These are phyloP conservation scores for Colletotrichum abscissum DNA, from an alignment of 2,329 filamentous ascomycete species.

Conservation along the genomic window DNA sequence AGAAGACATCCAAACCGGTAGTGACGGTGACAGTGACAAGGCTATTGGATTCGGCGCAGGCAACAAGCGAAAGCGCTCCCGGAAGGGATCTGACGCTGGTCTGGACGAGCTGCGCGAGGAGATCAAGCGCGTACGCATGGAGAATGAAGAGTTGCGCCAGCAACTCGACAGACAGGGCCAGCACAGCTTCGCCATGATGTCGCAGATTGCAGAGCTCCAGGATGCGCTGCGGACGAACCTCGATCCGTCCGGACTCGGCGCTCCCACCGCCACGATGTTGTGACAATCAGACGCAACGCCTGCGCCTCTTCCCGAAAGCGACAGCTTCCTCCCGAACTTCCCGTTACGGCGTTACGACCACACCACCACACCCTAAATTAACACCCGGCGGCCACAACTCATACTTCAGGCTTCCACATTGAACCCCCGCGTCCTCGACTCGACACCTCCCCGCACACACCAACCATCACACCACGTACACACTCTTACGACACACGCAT, in stretches of 20 bases:
- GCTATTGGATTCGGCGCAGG: slow-evolving; percentile 44
- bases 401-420: slow-evolving; percentile 22
- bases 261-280: slow-evolving; percentile 55
- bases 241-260: slow-evolving; percentile 43
- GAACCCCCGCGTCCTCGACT: background rate
- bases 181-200: slow-evolving; percentile 59
- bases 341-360: slow-evolving; percentile 29
- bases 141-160: slow-evolving; percentile 69
- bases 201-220: slow-evolving; percentile 59
- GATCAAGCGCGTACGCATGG: slow-evolving; percentile 73
- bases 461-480: slow-evolving; percentile 9
- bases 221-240: slow-evolving; percentile 49
- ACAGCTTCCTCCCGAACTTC: slow-evolving; percentile 7
- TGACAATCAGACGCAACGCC: slow-evolving; percentile 36
- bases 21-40: slow-evolving; percentile 60
- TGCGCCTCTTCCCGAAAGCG: slow-evolving; percentile 11
- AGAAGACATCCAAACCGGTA: slow-evolving; percentile 49
- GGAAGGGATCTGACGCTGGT: slow-evolving; percentile 49
- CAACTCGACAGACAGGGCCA: slow-evolving; percentile 62
- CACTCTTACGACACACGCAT: slow-evolving; percentile 31
- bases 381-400: slow-evolving; percentile 17
- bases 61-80: slow-evolving; percentile 60
- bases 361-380: slow-evolving; percentile 17
- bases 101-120: slow-evolving; percentile 71
- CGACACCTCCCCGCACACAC: background rate